A percentile compares a stretch with the other conserved stretches of the same genome.
Evolutionary conservation across 2,329 filamentous ascomycete genomes (phyloP).

Genomic region (Colletotrichum falcatum): DNA sequence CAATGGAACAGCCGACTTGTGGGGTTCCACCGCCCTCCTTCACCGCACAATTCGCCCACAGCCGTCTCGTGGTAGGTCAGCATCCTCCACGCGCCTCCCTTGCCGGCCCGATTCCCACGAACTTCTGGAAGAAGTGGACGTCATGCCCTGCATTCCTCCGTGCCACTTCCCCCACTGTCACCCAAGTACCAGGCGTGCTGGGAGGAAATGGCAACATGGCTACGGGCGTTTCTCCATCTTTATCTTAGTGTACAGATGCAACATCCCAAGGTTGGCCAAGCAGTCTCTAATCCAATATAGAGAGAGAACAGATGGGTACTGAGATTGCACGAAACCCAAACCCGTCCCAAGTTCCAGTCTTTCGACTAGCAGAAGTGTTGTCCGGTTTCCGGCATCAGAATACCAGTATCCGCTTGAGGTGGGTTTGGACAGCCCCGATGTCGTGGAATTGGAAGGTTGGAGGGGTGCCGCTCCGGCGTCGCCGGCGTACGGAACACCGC

Average conservation of each 20-base stretch:
- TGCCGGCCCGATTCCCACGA: conserved; percentile 38
- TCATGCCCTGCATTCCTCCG: conserved; percentile 35
- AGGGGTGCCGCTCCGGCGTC: conserved; percentile 34
- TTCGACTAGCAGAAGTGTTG: conserved; percentile 14
- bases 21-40: conserved; percentile 30
- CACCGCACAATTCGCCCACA: conserved; percentile 2
- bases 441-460: conserved; percentile 1
- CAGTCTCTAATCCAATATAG: neutral
- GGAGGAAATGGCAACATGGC: conserved; percentile 29
- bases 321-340: neutral
- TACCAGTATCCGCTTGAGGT: conserved; percentile 9
- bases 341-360: neutral
- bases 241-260: neutral
- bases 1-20: conserved; percentile 24
- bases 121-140: conserved; percentile 38
- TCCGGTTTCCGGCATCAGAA: conserved; percentile 18
- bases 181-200: conserved; percentile 18
- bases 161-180: conserved; percentile 19
- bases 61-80: conserved; percentile 27
- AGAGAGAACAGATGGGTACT: neutral
- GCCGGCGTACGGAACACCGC: conserved; percentile 21
- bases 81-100: conserved; percentile 32
- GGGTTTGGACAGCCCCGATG: conserved; percentile 24
- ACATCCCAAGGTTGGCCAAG: conserved; percentile 4
- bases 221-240: neutral